Evolutionary conservation across 345 rosid genomes (phyloP).

Genomic region (Mallotus nudiflorus): DNA sequence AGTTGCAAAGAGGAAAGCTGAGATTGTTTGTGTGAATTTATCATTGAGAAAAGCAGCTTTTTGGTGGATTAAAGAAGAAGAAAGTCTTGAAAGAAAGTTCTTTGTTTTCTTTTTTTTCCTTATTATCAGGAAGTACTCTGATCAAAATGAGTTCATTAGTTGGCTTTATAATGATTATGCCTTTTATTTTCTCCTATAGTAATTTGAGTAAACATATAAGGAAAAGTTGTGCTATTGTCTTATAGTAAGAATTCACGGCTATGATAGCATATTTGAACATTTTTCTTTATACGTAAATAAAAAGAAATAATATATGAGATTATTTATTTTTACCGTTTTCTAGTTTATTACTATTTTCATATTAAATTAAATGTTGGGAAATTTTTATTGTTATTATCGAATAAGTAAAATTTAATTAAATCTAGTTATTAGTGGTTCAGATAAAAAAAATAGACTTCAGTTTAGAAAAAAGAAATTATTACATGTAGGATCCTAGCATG

Average conservation of each 20-base stretch:
- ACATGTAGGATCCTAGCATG: too few species aligned
- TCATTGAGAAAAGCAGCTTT: slow-evolving; percentile 23
- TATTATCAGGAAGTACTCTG: slow-evolving; percentile 1
- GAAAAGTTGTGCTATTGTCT: neutral
- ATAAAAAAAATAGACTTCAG: too few species aligned
- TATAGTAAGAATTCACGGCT: neutral
- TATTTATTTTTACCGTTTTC: too few species aligned
- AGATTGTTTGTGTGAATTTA: slow-evolving; percentile 17
- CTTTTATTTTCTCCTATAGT: neutral
- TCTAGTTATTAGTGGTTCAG: too few species aligned
- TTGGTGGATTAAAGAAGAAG: slow-evolving; percentile 40
- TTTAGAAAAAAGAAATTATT: too few species aligned
- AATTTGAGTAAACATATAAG: neutral
- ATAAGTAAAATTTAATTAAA: too few species aligned
- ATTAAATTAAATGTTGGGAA: too few species aligned
- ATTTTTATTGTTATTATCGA: too few species aligned
- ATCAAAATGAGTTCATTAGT: slow-evolving; percentile 1
- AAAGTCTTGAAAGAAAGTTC: slow-evolving; percentile 16
- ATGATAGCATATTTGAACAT: neutral
- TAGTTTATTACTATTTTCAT: too few species aligned
- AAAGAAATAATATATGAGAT: too few species aligned
- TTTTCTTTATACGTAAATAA: too few species aligned
- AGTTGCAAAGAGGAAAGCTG: slow-evolving; percentile 31
- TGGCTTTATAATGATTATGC: slow-evolving; percentile 1
- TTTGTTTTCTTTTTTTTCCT: slow-evolving; percentile 5